phyloP scores from a whole-genome alignment of 2,329 filamentous ascomycete species.

The Colletotrichum cordylinicola region DNA sequence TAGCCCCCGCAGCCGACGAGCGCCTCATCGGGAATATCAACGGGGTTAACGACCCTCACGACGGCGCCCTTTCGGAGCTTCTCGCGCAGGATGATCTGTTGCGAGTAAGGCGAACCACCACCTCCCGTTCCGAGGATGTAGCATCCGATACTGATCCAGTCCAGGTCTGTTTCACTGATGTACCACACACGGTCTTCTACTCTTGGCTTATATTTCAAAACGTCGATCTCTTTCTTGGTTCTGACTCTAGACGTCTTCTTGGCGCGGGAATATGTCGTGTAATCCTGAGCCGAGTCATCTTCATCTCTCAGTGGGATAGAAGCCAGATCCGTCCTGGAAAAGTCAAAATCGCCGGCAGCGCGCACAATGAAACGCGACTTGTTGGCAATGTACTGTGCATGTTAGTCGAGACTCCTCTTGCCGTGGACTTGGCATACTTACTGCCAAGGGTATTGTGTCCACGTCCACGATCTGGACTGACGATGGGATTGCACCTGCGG shows the following conservation, averaged over 20 bases:
- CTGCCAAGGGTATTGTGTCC: slow-evolving; percentile 59
- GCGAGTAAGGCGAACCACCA: slow-evolving; percentile 60
- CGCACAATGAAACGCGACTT: slow-evolving; percentile 63
- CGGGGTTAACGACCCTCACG: slow-evolving; percentile 56
- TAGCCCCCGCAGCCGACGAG: slow-evolving; percentile 62
- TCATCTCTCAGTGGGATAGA: background rate
- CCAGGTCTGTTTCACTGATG: slow-evolving; percentile 61
- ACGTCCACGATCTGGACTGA: slow-evolving; percentile 56
- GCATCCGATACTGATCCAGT: slow-evolving; percentile 62
- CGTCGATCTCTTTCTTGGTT: slow-evolving; percentile 32
- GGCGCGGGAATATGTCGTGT: background rate
- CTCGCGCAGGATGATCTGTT: slow-evolving; percentile 55
- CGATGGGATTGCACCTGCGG: slow-evolving; percentile 47
- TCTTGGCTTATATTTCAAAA: slow-evolving; percentile 52
- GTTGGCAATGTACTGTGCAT: slow-evolving; percentile 51
- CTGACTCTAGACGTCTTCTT: slow-evolving; percentile 6
- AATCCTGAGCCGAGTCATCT: background rate
- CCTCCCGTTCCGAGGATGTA: slow-evolving; percentile 68
- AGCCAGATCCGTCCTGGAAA: slow-evolving; percentile 35
- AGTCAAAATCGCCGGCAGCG: slow-evolving; percentile 64
- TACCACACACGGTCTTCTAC: slow-evolving; percentile 60
- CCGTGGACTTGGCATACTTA: slow-evolving; percentile 25
- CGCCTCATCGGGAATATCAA: slow-evolving; percentile 55
- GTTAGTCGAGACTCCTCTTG: slow-evolving; percentile 8
- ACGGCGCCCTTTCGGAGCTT: slow-evolving; percentile 55